Base-by-base conservation (phyloP, 2,329 filamentous ascomycete genomes). In the Calcarisporium arbuscula region DNA sequence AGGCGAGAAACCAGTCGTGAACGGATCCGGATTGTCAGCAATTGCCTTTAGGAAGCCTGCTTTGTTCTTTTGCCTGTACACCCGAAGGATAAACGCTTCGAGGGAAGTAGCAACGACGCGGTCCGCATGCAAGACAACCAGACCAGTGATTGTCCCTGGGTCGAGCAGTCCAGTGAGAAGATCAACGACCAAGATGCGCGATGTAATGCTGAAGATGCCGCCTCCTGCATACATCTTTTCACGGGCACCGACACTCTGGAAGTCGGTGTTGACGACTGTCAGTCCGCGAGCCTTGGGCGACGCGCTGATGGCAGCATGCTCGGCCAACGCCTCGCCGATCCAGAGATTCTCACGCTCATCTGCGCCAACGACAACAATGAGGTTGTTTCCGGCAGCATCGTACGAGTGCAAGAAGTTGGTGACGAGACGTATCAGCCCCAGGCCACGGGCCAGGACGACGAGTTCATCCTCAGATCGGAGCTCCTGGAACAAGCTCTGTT, bases 321-420 rank as follows among this genome's bases (percentile, higher is more conserved):
- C 92, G 17, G 92, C 92, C 54, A 98, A 68, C 19, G 88, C 86
- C 65, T 96, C 92, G 47, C 92, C 92, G 40, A 98, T 88, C 89
- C 90, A 96, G 36, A 82, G 81, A 75, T 95, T 95, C 55, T 98
- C 92, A 40, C 85, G 79, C 21, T 95, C 88, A 40, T 92, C 85
- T 22, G 92, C 89, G 8, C 88, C 89, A 27, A 96, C 79, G 15
- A 98, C 65, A 28, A 98, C 69, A 31, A 98, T 81, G 35, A 98
- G 68, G 53, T 94, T 96, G 62, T 92, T 94, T 11, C 92, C 92
- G 4, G 87, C 87, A 2, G 88, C 89, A 72, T 98, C 92, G 63
- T 95, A 95, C 15, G 89, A 89, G 61, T 98, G 92, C 19, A 98
- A 77, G 25, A 98, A 75, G 56, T 96, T 98, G n/a, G 87, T 94